These are phyloP conservation scores for Spongiforma sp. DNA, from an alignment of 1,284 basidiomycete species.

Conservation along the genomic window DNA sequence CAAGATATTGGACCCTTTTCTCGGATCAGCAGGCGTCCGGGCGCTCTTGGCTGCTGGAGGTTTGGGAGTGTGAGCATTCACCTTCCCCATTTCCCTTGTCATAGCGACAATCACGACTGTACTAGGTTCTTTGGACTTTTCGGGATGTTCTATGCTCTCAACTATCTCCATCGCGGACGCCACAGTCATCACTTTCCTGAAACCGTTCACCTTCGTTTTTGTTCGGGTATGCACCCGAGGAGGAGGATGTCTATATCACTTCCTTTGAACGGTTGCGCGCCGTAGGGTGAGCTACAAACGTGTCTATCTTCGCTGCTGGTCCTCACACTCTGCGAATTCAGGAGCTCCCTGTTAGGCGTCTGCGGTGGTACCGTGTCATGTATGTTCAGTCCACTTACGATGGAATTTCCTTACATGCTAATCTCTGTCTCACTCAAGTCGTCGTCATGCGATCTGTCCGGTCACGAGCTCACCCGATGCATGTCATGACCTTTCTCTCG, in stretches of 20 bases:
- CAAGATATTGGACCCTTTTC: slow-evolving; percentile 66
- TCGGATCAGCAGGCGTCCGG: slow-evolving; percentile 74
- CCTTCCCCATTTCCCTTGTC: too few species aligned
- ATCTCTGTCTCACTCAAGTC: slow-evolving; percentile 33
- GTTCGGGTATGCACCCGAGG: slow-evolving; percentile 41
- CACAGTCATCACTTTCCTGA: slow-evolving; percentile 77
- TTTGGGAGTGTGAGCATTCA: slow-evolving; percentile 61
- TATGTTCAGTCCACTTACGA: slow-evolving; percentile 11
- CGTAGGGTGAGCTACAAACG: slow-evolving; percentile 53
- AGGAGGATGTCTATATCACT: slow-evolving; percentile 31
- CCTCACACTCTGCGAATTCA: slow-evolving; percentile 20
- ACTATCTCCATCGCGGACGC: slow-evolving; percentile 77
- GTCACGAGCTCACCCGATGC: slow-evolving; percentile 73
- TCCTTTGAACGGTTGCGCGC: slow-evolving; percentile 53
- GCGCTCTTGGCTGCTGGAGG: slow-evolving; percentile 63
- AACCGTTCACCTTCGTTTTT: slow-evolving; percentile 62
- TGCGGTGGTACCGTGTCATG: slow-evolving; percentile 60
- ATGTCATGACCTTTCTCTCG: slow-evolving; percentile 75
- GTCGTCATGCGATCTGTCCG: slow-evolving; percentile 74
- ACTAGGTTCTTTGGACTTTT: slow-evolving; percentile 66
- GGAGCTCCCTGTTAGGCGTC: slow-evolving; percentile 63
- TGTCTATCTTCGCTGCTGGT: not conserved
- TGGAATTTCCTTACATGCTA: slow-evolving; percentile 38
- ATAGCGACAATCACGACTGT: not conserved
- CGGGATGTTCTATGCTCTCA: slow-evolving; percentile 71